A percentile compares a stretch with the other conserved stretches of the same genome.
Conservation (phyloP, 805 yeast genomes). For the Kluyveromyces dobzhanskii region DNA sequence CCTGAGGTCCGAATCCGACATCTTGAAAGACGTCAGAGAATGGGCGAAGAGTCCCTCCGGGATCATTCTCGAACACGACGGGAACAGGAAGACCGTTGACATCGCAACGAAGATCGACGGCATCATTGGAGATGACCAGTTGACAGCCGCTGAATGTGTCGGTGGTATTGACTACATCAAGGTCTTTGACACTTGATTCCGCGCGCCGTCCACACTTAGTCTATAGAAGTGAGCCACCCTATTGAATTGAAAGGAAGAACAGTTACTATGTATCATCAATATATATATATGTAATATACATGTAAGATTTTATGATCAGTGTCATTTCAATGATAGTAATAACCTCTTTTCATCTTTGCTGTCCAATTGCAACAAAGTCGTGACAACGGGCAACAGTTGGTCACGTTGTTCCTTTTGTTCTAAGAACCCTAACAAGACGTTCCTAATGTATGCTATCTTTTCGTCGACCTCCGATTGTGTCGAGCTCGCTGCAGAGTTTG, state of each 20-base stretch:
- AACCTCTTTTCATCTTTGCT: constrained; percentile 68
- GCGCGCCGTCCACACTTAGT: no score
- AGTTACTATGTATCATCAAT: no score
- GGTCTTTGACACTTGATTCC: constrained; percentile 9
- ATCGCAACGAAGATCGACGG: constrained; percentile 54
- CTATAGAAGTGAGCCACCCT: no score
- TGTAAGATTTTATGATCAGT: no score
- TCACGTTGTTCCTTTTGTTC: constrained; percentile 90
- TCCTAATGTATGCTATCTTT: constrained; percentile 72
- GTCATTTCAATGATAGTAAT: constrained; percentile 38
- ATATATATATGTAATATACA: no score
- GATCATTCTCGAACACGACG: constrained; percentile 82
- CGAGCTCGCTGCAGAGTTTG: constrained; percentile 2
- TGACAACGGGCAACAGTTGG: constrained; percentile 76
- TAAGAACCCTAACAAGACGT: constrained; percentile 82
- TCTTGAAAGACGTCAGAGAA: constrained; percentile 44
- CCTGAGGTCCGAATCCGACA: constrained; percentile 40
- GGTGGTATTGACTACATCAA: constrained; percentile 57
- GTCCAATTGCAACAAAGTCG: constrained; percentile 61
- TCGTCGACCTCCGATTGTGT: constrained; percentile 25
- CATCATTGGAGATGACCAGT: constrained; percentile 50
- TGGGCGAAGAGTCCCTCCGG: constrained; percentile 52
- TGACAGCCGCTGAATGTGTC: constrained; percentile 74
- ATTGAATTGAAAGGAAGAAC: no score
- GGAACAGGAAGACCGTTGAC: constrained; percentile 53